Conservation (phyloP, 83 land plant genomes). For the Picea engelmannii region DNA sequence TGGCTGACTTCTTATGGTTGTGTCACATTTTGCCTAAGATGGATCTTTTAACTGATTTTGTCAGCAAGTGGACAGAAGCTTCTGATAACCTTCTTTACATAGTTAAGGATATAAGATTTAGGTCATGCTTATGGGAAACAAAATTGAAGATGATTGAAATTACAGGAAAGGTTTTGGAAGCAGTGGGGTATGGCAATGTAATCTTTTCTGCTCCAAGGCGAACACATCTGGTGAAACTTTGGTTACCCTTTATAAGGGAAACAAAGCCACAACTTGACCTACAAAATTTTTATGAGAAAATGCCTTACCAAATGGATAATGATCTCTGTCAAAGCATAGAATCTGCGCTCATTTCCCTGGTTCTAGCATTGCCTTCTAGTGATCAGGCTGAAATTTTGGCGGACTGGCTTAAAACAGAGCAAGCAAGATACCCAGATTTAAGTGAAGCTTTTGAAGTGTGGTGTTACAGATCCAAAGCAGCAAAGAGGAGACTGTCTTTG, state of each 20-base stretch:
- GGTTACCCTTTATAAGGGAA: conserved; percentile 80
- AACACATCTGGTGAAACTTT: conserved; percentile 55
- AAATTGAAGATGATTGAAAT: conserved; percentile 73
- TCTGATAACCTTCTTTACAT: conserved; percentile 45
- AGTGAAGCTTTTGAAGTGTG: conserved; percentile 95
- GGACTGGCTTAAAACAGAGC: conserved; percentile 61
- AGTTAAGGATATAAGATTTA: conserved; percentile 19
- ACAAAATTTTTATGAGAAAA: conserved; percentile 31
- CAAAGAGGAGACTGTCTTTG: conserved; percentile 62
- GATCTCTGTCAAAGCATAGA: conserved; percentile 71
- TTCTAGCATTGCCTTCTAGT: conserved; percentile 63
- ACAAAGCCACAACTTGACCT: conserved; percentile 55
- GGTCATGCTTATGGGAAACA: conserved; percentile 24
- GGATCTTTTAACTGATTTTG: conserved; percentile 63
- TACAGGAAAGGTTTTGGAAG: conserved; percentile 67
- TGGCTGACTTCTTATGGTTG: conserved; percentile 72
- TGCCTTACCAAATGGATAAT: conserved; percentile 32
- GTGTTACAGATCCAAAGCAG: conserved; percentile 87
- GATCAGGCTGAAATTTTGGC: conserved; percentile 74
- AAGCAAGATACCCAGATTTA: conserved; percentile 73
- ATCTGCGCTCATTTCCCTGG: conserved; percentile 58
- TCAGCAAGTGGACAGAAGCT: conserved; percentile 51
- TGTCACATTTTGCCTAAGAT: conserved; percentile 62
- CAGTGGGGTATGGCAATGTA: conserved; percentile 76
- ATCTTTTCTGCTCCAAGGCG: conserved; percentile 57